phyloP scores from a whole-genome alignment of 177 flowering plant species.

The Vitis hybrid region DNA sequence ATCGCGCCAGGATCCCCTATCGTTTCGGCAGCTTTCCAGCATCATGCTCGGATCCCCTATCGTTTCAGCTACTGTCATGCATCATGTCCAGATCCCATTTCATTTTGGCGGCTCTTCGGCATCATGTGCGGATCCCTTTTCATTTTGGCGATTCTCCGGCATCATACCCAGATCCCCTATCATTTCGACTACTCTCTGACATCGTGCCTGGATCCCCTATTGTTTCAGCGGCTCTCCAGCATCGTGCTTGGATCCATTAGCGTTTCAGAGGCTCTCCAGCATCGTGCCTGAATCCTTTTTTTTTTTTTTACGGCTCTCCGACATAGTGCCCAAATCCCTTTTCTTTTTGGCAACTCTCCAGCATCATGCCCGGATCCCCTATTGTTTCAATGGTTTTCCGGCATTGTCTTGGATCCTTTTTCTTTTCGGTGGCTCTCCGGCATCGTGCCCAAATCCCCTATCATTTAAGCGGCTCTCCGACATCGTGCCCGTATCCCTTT shows the following conservation, averaged over 20 bases:
- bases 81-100: rapidly evolving
- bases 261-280: no score
- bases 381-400: rapidly evolving
- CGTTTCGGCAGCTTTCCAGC: no score
- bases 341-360: rapidly evolving
- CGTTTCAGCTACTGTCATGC: rapidly evolving
- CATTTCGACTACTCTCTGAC: rapidly evolving
- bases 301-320: rapidly evolving
- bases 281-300: no score
- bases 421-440: no score
- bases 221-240: rapidly evolving
- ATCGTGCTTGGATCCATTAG: no score
- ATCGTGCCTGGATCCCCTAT: rapidly evolving
- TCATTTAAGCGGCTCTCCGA: no score
- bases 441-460: rapidly evolving
- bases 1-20: no score
- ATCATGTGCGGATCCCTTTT: rapidly evolving
- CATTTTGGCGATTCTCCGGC: rapidly evolving
- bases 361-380: rapidly evolving
- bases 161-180: rapidly evolving
- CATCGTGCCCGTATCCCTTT: no score
- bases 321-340: rapidly evolving
- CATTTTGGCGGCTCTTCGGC: no score
- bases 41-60: no score
- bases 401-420: rapidly evolving